Conservation (phyloP, 202 grass and related monocot genomes). For the Schoenoplectus tabernaemontani region DNA sequence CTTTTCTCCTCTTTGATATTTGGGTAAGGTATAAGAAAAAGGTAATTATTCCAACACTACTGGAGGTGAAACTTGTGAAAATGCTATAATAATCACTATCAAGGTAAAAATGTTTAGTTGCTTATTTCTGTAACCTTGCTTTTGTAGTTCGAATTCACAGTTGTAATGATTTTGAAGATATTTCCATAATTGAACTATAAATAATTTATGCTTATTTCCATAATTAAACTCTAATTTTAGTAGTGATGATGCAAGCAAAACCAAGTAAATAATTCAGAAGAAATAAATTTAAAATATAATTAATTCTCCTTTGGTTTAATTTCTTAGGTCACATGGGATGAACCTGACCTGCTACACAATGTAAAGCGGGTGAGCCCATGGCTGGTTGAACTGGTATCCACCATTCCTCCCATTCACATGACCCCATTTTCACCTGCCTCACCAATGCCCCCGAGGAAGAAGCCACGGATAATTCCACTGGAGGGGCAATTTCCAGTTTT, state of each 20-base stretch:
- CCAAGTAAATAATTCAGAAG: not conserved
- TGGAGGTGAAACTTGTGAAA: not conserved
- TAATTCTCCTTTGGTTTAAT: slow-evolving; percentile 23
- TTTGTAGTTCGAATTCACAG: not conserved
- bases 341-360: slow-evolving; percentile 78
- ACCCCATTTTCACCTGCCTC: slow-evolving; percentile 37
- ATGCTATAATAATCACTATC: not conserved
- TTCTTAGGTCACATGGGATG: slow-evolving; percentile 88
- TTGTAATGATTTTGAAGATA: not conserved
- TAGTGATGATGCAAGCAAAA: not conserved
- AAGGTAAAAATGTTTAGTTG: not conserved
- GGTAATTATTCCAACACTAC: not conserved
- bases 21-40: not conserved
- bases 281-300: not conserved
- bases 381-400: slow-evolving; percentile 68
- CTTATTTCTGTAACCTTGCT: not conserved
- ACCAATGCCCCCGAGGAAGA: slow-evolving; percentile 36
- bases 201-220: too few species aligned
- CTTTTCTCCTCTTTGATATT: not conserved
- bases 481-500: slow-evolving; percentile 33
- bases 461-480: slow-evolving; percentile 50
- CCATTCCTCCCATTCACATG: slow-evolving; percentile 59
- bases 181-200: too few species aligned
- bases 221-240: not conserved
- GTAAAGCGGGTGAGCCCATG: slow-evolving; percentile 86